Base-by-base conservation (phyloP, 345 rosid species). In the Tarenaya hassleriana region DNA sequence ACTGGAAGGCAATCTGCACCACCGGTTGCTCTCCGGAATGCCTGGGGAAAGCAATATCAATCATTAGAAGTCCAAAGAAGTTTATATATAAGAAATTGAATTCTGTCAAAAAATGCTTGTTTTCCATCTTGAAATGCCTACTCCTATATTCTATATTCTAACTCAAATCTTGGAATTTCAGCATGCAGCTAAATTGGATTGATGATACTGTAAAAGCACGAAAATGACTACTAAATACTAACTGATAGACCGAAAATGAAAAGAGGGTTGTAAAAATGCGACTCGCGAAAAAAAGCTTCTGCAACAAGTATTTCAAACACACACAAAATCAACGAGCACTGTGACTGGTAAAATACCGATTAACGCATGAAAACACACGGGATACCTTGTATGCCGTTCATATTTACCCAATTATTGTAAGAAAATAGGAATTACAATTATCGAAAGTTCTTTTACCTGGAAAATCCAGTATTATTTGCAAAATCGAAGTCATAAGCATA, bases 401-500 rank as follows among this genome's bases (percentile, higher is more conserved):
- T n/a, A 55, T 41, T 31, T 5, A 48, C 39, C 14, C 19, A 52
- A 37, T 34, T 37, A 41, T 53, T 33, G 37, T 52, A 31, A 54
- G 1, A 34, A 47, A 37, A 27, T 54, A n/a, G n/a, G n/a, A 19
- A 38, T 34, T 38, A 35, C 16, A 24, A 24, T 24, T 24, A 2
- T 24, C 29, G 5, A 2, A 24, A 24, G 29, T 24, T 5, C 29
- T 24, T 27, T 42, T 69, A 88, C 98, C 94, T 88, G 72, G 98
- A 74, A 74, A 92, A 92, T 14, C 98, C 98, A 47, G 61, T 59
- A 24, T 76, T 66, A 63, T 79, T 82, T 20, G 81, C 66, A 45
- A 88, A 92, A 58, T 88, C 95, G 59, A 92, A 92, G 80, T 92
- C 98, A 70, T 92, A 92, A 19, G 91, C 94, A 72, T 81, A 92